Base-by-base conservation (phyloP, 495 filamentous ascomycete species). In the Penicillium malachiteum region DNA sequence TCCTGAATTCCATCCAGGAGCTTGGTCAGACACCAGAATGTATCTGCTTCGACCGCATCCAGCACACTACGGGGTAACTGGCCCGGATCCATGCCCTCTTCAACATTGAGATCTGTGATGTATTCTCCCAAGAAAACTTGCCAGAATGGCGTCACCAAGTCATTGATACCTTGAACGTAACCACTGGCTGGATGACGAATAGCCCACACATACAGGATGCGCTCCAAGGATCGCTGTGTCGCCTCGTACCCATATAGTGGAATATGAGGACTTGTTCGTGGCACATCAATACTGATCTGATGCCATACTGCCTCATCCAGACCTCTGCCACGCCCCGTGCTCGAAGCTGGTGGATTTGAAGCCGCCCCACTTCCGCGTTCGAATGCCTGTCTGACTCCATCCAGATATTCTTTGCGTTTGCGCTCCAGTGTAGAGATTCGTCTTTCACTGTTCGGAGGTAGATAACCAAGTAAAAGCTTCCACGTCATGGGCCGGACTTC, bases 111-210 rank as follows among this genome's bases (percentile, higher is more conserved):
- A 62, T 95, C 90, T 3, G 91, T 92, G 56, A 97, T 96, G 65
- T 98, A 98, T 33, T 85, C 84, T 17, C 91, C 94, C 9, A 98
- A 77, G 64, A 98, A 98, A 3, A 96, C 92, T 68, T 98, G 91
- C 86, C 90, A 98, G 69, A 98, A 97, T 10, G 94, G 94, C 8
- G 93, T 96, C 3, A 96, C 93, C 26, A 98, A 84, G 70, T 98
- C 94, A 68, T 97, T 98, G 69, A 98, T 98, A 46, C 94, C 94
- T 71, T 98, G 94, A 0, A 98, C 94, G 70, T 98, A 98, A 37
- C 94, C 94, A 67, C 90, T 96, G 5, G 94, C 94, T 8, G 94
- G 94, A 77, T 98, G 94, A 41, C 94, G 84, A 50, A 97, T 95
- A 3, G 94, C 94, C 94, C 94, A 98, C 9, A 98, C 85, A 69